phyloP scores from a whole-genome alignment of 371 early-diverging fungal genomes.

The Mortierella sp. region DNA sequence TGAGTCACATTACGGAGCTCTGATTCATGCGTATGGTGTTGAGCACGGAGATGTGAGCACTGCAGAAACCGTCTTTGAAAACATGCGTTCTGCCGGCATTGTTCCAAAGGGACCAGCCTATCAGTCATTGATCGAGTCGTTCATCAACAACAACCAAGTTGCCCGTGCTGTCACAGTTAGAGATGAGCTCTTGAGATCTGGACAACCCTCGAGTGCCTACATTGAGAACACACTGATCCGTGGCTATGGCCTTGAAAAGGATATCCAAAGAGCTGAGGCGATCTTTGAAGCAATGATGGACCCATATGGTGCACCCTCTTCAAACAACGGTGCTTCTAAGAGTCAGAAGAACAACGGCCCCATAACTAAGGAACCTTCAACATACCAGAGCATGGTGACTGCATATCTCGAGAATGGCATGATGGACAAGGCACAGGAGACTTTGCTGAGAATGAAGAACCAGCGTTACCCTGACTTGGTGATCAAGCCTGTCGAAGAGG shows the following conservation, averaged over 20 bases:
- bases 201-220: constrained; percentile 64
- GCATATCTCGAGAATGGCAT: constrained; percentile 65
- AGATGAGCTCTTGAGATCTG: constrained; percentile 59
- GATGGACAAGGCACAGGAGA: constrained; percentile 58
- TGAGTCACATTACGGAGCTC: constrained; percentile 67
- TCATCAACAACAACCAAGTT: constrained; percentile 65
- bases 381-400: constrained; percentile 73
- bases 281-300: constrained; percentile 72
- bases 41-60: constrained; percentile 68
- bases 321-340: background rate
- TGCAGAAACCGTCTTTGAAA: constrained; percentile 64
- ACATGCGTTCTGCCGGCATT: constrained; percentile 62
- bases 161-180: constrained; percentile 64
- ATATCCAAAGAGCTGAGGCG: constrained; percentile 61
- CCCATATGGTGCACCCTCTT: constrained; percentile 46
- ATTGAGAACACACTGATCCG: constrained; percentile 75
- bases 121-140: constrained; percentile 70
- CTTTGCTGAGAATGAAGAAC: constrained; percentile 31
- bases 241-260: constrained; percentile 60
- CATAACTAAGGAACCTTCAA: constrained; percentile 70
- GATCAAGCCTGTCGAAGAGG: constrained; percentile 53
- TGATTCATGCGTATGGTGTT: constrained; percentile 74
- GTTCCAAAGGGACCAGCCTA: constrained; percentile 66
- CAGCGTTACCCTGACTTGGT: constrained; percentile 55
- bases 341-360: constrained; percentile 9